Evolutionary conservation across 2,329 filamentous ascomycete genomes (phyloP), one percentile per base, ranked within the genome.

Genomic region (Apiospora hydei): DNA sequence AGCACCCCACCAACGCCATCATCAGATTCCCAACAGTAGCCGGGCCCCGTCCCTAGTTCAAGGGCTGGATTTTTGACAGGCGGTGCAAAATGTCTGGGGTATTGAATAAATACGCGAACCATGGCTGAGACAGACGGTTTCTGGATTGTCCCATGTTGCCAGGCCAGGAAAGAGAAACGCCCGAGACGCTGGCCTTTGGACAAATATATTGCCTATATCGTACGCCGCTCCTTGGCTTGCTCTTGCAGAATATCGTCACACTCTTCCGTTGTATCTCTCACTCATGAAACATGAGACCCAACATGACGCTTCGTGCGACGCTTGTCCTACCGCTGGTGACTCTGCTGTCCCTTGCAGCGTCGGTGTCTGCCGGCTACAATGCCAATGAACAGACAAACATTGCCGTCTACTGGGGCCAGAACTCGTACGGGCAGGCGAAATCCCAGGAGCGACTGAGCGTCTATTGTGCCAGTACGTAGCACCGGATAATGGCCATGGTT

Each of bases 401-500:
- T 70, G 90, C 88, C 38, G 84, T 92, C 1, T 93, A 93, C 80
- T 93, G 91, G 91, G 91, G 90, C 5, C 91, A 93, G 77, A 93
- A 93, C 78, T 93, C 90, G 0, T 85, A 83, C 74, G 82, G 83
- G 13, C 83, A 85, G 72, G 83, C 83, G 4, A 80, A 77, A 24
- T 83, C 85, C 2, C 91, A 93, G 78, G 82, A 88, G 74, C 83
- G 87, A 4, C 82, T 93, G 5, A 83, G 85, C 1, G 80, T 85
- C 70, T 93, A 92, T 80, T 92, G 90, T 77, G 80, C 85, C 71
- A 87, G 88, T 90, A 79, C 83, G 85, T 82, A 1, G 14, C 8
- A 30, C n/a, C 16, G 34, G 7, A 5, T 38, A 38, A 5, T 38
- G 1, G 0, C n/a, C 44, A 30, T 26, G 26, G 11, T 67, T 5